Conservation (phyloP, 2,329 filamentous ascomycete species). For the Pezizomycotina sp. region DNA sequence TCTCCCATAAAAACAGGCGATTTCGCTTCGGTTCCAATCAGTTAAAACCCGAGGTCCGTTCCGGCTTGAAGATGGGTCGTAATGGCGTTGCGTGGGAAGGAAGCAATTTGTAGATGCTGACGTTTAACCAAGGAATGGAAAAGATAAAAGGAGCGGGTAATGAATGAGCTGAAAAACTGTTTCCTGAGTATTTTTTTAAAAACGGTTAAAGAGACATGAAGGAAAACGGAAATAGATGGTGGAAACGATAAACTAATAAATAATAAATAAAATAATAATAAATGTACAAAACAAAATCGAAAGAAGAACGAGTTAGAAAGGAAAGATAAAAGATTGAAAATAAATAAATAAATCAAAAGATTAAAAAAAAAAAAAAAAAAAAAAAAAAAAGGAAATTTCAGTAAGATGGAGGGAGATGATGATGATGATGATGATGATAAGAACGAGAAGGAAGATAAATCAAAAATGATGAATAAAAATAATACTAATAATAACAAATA, state of each 20-base stretch:
- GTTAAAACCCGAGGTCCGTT: not conserved
- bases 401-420: conserved; percentile 1
- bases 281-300: not conserved
- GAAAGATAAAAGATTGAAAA: not conserved
- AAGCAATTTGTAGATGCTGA: no score
- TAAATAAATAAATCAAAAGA: conserved; percentile 3
- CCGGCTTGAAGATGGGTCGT: not conserved
- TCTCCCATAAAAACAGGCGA: not conserved
- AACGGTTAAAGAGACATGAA: no score
- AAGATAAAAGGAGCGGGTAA: not conserved
- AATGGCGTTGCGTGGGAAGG: not conserved
- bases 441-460: conserved; percentile 4
- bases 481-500: conserved; percentile 3
- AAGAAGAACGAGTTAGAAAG: not conserved
- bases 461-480: conserved; percentile 5
- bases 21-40: not conserved
- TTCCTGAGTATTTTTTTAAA: no score
- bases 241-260: conserved; percentile 1
- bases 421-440: not conserved
- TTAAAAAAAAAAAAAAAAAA: conserved; percentile 2
- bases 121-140: not conserved
- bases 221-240: conserved; percentile 3
- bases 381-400: conserved; percentile 4
- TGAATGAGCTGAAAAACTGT: not conserved
- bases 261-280: conserved; percentile 1